A percentile compares a stretch with the other conserved stretches of the same genome.
These are phyloP conservation scores for Golubevia sp. DNA, from an alignment of 1,284 basidiomycete species.

Conservation along the genomic window DNA sequence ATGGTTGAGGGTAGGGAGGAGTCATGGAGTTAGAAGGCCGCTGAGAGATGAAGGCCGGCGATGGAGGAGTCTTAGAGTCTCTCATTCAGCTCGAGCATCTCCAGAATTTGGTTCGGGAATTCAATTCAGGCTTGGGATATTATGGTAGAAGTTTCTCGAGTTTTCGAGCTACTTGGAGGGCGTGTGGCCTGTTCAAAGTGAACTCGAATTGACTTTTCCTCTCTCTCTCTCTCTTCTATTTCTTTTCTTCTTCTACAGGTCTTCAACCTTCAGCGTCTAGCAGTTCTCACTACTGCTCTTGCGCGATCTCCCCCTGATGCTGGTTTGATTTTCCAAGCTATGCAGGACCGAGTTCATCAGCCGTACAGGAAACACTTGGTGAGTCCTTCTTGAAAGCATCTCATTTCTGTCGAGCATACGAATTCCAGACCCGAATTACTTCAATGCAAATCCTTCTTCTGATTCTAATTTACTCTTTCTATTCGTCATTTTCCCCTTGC, in stretches of 20 bases:
- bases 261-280: conserved; percentile 95
- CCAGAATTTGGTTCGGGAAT: no score
- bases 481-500: background rate
- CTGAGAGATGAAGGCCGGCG: no score
- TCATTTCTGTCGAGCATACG: background rate
- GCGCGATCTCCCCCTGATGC: conserved; percentile 87
- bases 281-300: conserved; percentile 95
- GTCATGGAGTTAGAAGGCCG: no score
- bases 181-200: no score
- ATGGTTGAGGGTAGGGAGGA: no score
- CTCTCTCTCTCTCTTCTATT: conserved; percentile 6
- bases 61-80: no score
- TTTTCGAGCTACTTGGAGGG: no score
- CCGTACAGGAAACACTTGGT: conserved; percentile 89
- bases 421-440: background rate
- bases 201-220: background rate
- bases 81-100: no score
- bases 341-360: conserved; percentile 98
- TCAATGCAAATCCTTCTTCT: background rate
- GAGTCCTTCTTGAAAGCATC: conserved; percentile 42
- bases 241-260: conserved; percentile 68
- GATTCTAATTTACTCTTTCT: background rate
- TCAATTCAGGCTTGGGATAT: no score
- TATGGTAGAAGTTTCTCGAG: no score
- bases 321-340: conserved; percentile 94